Evolutionary conservation across 148 eudicot species (phyloP).

Genomic region (Camellia granthamiana): DNA sequence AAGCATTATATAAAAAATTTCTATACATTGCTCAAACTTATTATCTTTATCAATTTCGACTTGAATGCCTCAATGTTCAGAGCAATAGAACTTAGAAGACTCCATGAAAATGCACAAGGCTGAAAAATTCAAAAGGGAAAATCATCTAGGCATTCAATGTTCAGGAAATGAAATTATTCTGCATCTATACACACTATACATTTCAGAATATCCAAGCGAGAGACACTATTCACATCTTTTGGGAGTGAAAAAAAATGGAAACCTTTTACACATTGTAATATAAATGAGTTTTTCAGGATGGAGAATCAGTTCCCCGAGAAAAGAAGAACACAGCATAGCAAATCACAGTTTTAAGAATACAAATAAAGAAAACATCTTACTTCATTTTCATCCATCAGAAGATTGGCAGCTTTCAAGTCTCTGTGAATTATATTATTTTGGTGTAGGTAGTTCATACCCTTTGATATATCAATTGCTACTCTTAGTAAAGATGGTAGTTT

Average conservation of each 20-base stretch:
- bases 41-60: background rate
- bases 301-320: background rate
- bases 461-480: conserved; percentile 91
- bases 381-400: conserved; percentile 97
- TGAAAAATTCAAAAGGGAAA: background rate
- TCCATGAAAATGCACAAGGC: too few species aligned
- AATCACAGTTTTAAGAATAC: background rate
- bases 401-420: conserved; percentile 98
- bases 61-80: background rate
- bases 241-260: background rate
- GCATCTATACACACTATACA: background rate
- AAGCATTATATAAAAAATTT: background rate
- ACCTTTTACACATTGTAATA: background rate
- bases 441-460: conserved; percentile 98
- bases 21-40: background rate
- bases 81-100: background rate
- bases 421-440: conserved; percentile 97
- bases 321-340: background rate
- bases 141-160: background rate
- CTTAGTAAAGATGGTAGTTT: conserved; percentile 86
- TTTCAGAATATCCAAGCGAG: background rate
- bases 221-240: background rate
- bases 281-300: background rate
- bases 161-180: background rate
- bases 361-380: conserved; percentile 38